Evolutionary conservation across 495 filamentous ascomycete genomes (phyloP).

Genomic region (Penicillium cinerascens): DNA sequence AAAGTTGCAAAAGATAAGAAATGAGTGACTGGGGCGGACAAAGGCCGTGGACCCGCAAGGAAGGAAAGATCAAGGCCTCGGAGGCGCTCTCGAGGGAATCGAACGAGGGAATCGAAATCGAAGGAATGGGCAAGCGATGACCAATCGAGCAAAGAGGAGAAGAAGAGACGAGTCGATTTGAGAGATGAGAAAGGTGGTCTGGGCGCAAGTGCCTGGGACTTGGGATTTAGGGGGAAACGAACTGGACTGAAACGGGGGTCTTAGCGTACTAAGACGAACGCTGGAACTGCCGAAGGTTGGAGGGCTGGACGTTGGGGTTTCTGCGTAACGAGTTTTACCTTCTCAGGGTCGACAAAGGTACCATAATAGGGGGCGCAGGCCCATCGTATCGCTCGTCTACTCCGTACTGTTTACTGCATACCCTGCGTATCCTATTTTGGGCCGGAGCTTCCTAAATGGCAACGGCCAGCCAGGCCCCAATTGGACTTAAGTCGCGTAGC

Average conservation of each 20-base stretch:
- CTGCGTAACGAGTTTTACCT: not conserved
- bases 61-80: constrained; percentile 22
- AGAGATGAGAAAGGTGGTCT: constrained; percentile 16
- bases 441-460: not conserved
- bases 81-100: constrained; percentile 16
- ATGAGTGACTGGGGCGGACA: constrained; percentile 33
- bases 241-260: not conserved
- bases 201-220: constrained; percentile 5
- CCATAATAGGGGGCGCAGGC: not conserved
- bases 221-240: constrained; percentile 1
- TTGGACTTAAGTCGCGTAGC: not conserved
- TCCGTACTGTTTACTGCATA: not conserved
- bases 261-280: not conserved
- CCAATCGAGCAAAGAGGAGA: constrained; percentile 16
- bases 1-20: constrained; percentile 16
- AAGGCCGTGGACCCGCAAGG: constrained; percentile 18
- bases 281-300: not conserved
- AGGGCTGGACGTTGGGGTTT: too few relatives aligned
- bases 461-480: not conserved
- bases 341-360: too few relatives aligned
- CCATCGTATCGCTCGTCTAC: not conserved
- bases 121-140: constrained; percentile 6
- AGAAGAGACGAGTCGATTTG: constrained; percentile 11
- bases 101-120: constrained; percentile 17
- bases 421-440: not conserved